Evolutionary conservation across 352 stramenopile genomes (phyloP).

Genomic region (Globisporangium cylindrosporum): DNA sequence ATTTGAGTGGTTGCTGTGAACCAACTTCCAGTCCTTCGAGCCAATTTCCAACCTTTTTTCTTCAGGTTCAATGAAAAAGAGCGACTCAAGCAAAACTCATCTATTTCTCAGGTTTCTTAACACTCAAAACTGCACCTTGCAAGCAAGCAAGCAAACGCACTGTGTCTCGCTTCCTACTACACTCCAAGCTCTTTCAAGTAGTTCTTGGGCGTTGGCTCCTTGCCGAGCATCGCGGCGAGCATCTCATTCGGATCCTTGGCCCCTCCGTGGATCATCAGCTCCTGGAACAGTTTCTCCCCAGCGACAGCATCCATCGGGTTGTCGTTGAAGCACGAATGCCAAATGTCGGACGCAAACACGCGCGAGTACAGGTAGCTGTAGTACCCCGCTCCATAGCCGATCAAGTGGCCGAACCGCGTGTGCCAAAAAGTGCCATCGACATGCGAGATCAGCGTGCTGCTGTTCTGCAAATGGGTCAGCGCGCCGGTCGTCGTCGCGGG

Average conservation of each 20-base stretch:
- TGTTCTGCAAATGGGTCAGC: slow-evolving; percentile 65
- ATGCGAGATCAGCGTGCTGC: slow-evolving; percentile 70
- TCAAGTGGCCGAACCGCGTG: slow-evolving; percentile 86
- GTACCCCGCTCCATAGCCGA: slow-evolving; percentile 89
- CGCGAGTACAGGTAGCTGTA: slow-evolving; percentile 91
- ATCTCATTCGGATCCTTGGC: slow-evolving; percentile 87
- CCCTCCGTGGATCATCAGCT: slow-evolving; percentile 85
- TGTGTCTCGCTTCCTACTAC: slow-evolving; percentile 2
- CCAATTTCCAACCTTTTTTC: background rate
- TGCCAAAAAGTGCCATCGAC: slow-evolving; percentile 82
- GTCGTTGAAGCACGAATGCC: slow-evolving; percentile 69
- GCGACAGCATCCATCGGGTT: slow-evolving; percentile 53
- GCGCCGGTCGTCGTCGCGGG: slow-evolving; percentile 53
- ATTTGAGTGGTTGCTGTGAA: background rate
- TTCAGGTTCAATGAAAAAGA: background rate
- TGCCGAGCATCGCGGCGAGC: slow-evolving; percentile 64
- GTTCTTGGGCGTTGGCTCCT: slow-evolving; percentile 45
- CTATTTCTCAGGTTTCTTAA: background rate
- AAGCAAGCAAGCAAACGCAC: background rate
- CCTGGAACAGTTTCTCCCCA: slow-evolving; percentile 58
- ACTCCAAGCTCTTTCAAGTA: slow-evolving; percentile 79
- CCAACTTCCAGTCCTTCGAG: background rate
- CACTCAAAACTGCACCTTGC: background rate
- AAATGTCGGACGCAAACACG: slow-evolving; percentile 89
- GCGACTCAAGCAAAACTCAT: background rate